Evolutionary conservation across 495 filamentous ascomycete genomes (phyloP), one percentile per base, ranked within the genome.

Genomic region (Astrocystis sublimbata): DNA sequence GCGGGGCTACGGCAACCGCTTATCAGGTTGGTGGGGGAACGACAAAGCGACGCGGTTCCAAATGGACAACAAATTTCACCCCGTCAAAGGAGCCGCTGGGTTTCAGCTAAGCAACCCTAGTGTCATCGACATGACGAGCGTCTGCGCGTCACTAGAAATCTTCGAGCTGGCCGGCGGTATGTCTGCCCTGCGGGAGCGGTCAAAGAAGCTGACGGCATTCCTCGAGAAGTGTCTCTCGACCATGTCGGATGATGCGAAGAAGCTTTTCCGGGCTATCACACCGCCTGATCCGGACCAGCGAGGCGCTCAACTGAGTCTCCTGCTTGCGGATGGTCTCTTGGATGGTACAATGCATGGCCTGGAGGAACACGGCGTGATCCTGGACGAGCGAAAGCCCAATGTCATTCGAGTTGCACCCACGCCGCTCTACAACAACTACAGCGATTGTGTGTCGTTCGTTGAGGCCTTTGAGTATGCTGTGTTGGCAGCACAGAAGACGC

Each of bases 341-440:
- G 88, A 91, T 58, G 61, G 66, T 3, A 86, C 96, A 0, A 85
- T 93, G 78, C 75, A 85, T 55, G 76, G 76, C 52, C 68, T 98
- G 35, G 86, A 96, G 67, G 79, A 83, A 42, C 74, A 83, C 12
- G 87, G 86, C 3, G 85, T 96, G 9, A 83, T 98, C 23, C 86
- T 96, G 35, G 94, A 98, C 70, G 92, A 98, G 78, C 78, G 94
- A 63, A 87, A 86, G 69, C 94, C 94, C 21, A 87, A 97, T 73
- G 96, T 98, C 26, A 83, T 98, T 31, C 80, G 94, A 6, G 90
- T 97, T n/a, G 92, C 93, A 17, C 96, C 94, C 1, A 88, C 91
- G 31, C 93, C 94, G 35, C 69, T 98, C 55, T 98, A 96, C 73
- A 97, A 97, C 74, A 86, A 81, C 0, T 97, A 88, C 71, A 71